Conservation (phyloP, 805 yeast genomes). For the Priceomyces castillae region DNA sequence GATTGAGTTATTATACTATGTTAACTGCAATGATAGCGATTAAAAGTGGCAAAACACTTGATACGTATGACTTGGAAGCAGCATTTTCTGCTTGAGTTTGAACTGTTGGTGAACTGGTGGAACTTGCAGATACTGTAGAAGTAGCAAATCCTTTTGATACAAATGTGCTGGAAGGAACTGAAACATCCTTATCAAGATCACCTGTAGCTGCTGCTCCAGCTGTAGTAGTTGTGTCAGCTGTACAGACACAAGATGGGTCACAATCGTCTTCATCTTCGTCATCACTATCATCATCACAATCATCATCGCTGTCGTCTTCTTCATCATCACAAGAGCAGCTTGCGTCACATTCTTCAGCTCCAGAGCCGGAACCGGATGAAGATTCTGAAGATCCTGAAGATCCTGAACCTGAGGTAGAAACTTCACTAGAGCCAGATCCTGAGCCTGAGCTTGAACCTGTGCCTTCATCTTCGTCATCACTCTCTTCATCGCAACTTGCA, state of each 20-base stretch:
- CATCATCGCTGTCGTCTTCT: constrained; percentile 12
- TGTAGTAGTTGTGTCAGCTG: constrained; percentile 5
- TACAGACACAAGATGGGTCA: constrained; percentile 11
- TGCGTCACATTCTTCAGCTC: constrained; percentile 6
- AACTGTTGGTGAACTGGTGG: constrained; percentile 4
- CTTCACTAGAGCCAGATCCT: constrained; percentile 2
- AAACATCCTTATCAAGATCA: neutral
- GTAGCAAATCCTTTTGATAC: neutral
- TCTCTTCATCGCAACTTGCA: constrained; percentile 1
- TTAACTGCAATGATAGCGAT: constrained; percentile 1
- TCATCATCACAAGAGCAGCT: constrained; percentile 14
- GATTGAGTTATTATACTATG: constrained; percentile 1
- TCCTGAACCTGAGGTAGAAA: constrained; percentile 1
- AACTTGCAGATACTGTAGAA: neutral
- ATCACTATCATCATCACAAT: constrained; percentile 9
- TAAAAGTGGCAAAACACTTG: neutral
- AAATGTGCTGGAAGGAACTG: neutral
- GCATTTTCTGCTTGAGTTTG: constrained; percentile 4
- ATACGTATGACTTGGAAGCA: constrained; percentile 1
- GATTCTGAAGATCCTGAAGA: constrained; percentile 1
- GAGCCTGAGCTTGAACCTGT: constrained; percentile 1
- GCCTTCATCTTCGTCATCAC: constrained; percentile 3
- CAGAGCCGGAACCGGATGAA: constrained; percentile 1
- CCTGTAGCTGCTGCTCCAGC: neutral
- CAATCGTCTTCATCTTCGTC: constrained; percentile 15